Conservation (phyloP, 768 basidiomycete species). For the Lenzites betulinus region DNA sequence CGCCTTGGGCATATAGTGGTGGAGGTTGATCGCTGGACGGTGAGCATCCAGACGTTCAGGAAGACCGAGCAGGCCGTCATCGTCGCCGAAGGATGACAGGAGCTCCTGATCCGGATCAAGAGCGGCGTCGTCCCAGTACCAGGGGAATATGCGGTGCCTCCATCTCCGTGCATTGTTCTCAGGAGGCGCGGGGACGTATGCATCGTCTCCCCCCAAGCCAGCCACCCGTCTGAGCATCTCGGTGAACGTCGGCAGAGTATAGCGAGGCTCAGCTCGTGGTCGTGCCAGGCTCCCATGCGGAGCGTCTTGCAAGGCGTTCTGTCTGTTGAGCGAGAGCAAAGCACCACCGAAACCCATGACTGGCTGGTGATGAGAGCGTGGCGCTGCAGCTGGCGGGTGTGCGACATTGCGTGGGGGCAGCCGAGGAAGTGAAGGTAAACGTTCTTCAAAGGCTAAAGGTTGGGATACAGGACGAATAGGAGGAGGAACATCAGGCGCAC, state of each 20-base stretch:
- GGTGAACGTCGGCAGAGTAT: slow-evolving; percentile 12
- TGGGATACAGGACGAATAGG: slow-evolving; percentile 49
- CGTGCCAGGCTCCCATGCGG: slow-evolving; percentile 12
- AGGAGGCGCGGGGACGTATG: neutral
- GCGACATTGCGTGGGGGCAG: slow-evolving; percentile 28
- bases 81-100: slow-evolving; percentile 11
- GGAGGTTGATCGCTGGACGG: neutral
- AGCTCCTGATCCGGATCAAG: neutral
- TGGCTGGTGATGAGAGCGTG: slow-evolving; percentile 58
- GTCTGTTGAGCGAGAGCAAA: slow-evolving; percentile 46
- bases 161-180: neutral
- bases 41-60: neutral
- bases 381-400: slow-evolving; percentile 37
- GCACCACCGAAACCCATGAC: slow-evolving; percentile 69
- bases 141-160: neutral
- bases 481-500: slow-evolving; percentile 25
- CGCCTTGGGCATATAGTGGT: neutral
- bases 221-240: slow-evolving; percentile 14
- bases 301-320: slow-evolving; percentile 22
- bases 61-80: slow-evolving; percentile 12
- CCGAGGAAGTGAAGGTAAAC: slow-evolving; percentile 30
- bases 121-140: neutral
- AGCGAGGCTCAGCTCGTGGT: slow-evolving; percentile 4
- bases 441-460: slow-evolving; percentile 55
- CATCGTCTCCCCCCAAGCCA: neutral